These are phyloP conservation scores for Cyberlindnera lachancei DNA, from an alignment of 805 yeast genomes.

Conservation along the genomic window DNA sequence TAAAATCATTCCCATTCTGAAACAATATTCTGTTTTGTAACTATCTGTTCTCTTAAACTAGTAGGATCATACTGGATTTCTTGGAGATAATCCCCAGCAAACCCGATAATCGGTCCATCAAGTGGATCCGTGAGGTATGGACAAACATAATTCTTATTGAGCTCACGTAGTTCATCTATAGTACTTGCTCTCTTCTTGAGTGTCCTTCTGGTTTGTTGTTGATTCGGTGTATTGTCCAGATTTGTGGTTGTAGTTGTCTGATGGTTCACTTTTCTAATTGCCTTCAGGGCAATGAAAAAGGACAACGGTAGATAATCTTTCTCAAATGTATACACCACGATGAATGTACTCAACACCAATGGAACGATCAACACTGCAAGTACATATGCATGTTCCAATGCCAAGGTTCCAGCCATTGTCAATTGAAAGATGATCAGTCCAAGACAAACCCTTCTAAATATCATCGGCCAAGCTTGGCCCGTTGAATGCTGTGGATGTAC, in stretches of 20 bases:
- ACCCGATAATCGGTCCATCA: slow-evolving; percentile 77
- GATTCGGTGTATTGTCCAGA: not conserved
- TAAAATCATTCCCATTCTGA: slow-evolving; percentile 23
- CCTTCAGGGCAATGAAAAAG: slow-evolving; percentile 78
- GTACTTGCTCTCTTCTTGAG: slow-evolving; percentile 19
- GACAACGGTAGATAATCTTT: slow-evolving; percentile 75
- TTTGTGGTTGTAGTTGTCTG: not conserved
- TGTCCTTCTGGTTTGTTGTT: not conserved
- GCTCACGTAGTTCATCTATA: slow-evolving; percentile 23
- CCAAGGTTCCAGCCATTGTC: slow-evolving; percentile 89
- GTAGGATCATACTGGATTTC: slow-evolving; percentile 18
- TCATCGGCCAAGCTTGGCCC: slow-evolving; percentile 92
- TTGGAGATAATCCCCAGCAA: slow-evolving; percentile 24
- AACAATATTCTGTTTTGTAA: slow-evolving; percentile 13
- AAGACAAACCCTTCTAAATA: slow-evolving; percentile 71
- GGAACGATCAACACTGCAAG: slow-evolving; percentile 71
- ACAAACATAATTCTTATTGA: slow-evolving; percentile 55
- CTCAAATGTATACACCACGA: slow-evolving; percentile 74
- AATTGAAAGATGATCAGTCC: slow-evolving; percentile 82
- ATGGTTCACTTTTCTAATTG: slow-evolving; percentile 33
- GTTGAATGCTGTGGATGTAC: slow-evolving; percentile 96
- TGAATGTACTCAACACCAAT: slow-evolving; percentile 59
- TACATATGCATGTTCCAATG: slow-evolving; percentile 70
- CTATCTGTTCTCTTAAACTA: slow-evolving; percentile 15
- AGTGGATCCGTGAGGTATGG: slow-evolving; percentile 64